Evolutionary conservation across 495 filamentous ascomycete genomes (phyloP), one percentile per base, ranked within the genome.

Genomic region (Oleoguttula mirabilis): DNA sequence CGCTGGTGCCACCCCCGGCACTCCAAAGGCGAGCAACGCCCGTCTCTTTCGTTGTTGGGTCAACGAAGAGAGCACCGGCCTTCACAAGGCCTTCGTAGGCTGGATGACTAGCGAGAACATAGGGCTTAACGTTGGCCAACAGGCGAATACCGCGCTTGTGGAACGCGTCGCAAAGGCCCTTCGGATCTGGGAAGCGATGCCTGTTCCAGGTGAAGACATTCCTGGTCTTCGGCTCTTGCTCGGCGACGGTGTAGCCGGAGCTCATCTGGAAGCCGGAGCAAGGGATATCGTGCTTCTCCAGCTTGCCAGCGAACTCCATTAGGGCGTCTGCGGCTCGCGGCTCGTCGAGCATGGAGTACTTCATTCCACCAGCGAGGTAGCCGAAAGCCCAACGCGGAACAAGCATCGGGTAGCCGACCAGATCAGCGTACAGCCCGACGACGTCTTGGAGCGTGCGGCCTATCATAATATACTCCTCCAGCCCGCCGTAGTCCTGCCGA

Each of bases 161-260:
- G 57, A 71, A 76, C 44, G 72, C 67, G 14, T 66, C 58, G 27
- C 73, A 68, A 61, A 76, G 81, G 2, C 54, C 69, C 42, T 75
- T 66, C 3, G 79, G 77, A 45, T 80, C 66, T 7, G 75, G 77
- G 55, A 81, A 83, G 3, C 78, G 68, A 43, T 75, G 65, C 10
- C 59, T 57, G 52, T 82, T 80, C 78, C 78, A 82, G 3, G 73
- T 80, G 51, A 82, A 82, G 4, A 82, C 78, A 35, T 76, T 80
- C 34, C 78, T 64, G 2, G 77, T 78, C 52, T 79, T 79, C 4
- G 77, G 77, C 42, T 72, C 69, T 0, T 60, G 66, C 50, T 75
- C 73, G 0, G 76, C 69, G n/a, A 82, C 73, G 0, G 76, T 80
- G 47, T 82, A 82, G 1, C 78, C 78, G 0, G 75, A 79, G 27